Evolutionary conservation across 2,329 filamentous ascomycete species (phyloP).

Genomic region (Phyllosticta citribraziliensis): DNA sequence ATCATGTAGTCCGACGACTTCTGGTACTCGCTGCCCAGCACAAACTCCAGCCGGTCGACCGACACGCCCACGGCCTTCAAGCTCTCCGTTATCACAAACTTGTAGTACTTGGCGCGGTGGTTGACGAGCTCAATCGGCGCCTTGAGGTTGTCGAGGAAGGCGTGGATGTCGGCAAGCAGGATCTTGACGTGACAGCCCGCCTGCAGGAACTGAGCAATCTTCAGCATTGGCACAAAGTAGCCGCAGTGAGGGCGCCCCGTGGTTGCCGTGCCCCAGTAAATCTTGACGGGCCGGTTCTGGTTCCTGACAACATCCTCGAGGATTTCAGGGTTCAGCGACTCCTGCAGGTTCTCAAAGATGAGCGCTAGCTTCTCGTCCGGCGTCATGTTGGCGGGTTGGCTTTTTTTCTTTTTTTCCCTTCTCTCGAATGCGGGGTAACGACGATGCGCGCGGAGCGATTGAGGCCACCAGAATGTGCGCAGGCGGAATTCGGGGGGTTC

Average conservation of each 20-base stretch:
- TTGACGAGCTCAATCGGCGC: slow-evolving; percentile 82
- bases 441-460: background rate
- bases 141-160: slow-evolving; percentile 75
- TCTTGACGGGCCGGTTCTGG: slow-evolving; percentile 58
- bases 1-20: slow-evolving; percentile 60
- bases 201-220: slow-evolving; percentile 77
- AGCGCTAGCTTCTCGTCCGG: slow-evolving; percentile 57
- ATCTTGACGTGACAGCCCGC: slow-evolving; percentile 77
- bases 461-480: background rate
- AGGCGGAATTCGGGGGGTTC: background rate
- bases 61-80: slow-evolving; percentile 70
- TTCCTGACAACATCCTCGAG: slow-evolving; percentile 62
- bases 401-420: background rate
- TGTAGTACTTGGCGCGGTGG: slow-evolving; percentile 75
- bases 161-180: slow-evolving; percentile 56
- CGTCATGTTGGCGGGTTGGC: slow-evolving; percentile 2
- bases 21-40: slow-evolving; percentile 79
- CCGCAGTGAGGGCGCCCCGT: slow-evolving; percentile 83
- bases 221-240: slow-evolving; percentile 81
- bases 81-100: slow-evolving; percentile 61
- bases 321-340: slow-evolving; percentile 76
- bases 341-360: slow-evolving; percentile 71
- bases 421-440: background rate
- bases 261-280: slow-evolving; percentile 85
- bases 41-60: slow-evolving; percentile 69